These are phyloP conservation scores for Fraxinus cuspidata DNA, from an alignment of 257 asterid genomes.

Conservation along the genomic window DNA sequence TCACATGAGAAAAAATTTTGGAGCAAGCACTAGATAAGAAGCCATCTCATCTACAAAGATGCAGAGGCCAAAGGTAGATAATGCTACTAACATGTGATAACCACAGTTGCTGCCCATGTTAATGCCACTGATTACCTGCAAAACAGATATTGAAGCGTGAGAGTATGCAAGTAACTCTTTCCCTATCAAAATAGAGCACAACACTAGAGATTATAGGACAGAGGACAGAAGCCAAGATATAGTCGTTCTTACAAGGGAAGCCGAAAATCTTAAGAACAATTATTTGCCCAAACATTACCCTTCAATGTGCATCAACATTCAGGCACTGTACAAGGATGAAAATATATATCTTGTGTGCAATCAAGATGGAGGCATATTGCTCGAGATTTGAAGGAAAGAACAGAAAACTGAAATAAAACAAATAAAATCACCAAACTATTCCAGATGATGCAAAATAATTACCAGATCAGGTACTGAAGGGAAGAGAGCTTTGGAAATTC, in stretches of 20 bases:
- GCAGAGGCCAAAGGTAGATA: not conserved
- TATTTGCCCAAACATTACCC: slow-evolving; percentile 7
- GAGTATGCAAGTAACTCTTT: not conserved
- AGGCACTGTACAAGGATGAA: not conserved
- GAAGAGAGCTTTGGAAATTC: slow-evolving; percentile 70
- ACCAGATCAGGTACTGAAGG: slow-evolving; percentile 82
- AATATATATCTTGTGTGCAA: not conserved
- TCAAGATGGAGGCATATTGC: not conserved
- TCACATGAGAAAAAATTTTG: not conserved
- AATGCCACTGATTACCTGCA: slow-evolving; percentile 60
- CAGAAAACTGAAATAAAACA: not conserved
- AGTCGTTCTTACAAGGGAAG: slow-evolving; percentile 5
- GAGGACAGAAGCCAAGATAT: slow-evolving; percentile 11
- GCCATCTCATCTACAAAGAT: not conserved
- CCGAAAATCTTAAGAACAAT: not conserved
- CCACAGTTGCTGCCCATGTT: slow-evolving; percentile 65
- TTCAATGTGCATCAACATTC: slow-evolving; percentile 4
- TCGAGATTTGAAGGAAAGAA: not conserved
- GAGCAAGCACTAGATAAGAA: not conserved
- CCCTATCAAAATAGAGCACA: slow-evolving; percentile 1
- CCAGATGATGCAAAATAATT: slow-evolving; percentile 9
- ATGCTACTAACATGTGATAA: slow-evolving; percentile 45
- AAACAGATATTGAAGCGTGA: slow-evolving; percentile 11
- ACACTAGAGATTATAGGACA: not conserved
- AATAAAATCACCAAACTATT: not conserved